Conservation (phyloP, 2,329 filamentous ascomycete genomes). For the Helminthosporium solani region DNA sequence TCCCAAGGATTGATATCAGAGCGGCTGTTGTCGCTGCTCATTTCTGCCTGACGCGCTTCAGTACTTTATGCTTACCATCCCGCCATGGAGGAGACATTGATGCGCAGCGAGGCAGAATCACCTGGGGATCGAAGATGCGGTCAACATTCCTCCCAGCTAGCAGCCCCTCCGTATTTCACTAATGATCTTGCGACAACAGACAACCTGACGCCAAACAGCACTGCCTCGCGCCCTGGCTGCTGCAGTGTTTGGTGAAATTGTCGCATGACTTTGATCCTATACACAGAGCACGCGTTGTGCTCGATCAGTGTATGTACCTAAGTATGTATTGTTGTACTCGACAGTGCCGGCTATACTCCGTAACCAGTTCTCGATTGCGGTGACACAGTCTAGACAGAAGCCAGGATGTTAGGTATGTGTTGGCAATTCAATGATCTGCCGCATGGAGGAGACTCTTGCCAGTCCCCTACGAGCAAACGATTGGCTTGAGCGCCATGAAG, state of each 20-base stretch:
- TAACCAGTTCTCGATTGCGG: no score
- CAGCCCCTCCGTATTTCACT: neutral
- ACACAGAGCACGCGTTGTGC: no score
- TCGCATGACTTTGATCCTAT: neutral
- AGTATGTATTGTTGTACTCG: no score
- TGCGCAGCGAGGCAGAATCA: constrained; percentile 29
- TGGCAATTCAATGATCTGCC: constrained; percentile 21
- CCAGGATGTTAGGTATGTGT: constrained; percentile 18
- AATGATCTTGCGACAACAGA: constrained; percentile 7
- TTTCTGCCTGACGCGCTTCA: neutral
- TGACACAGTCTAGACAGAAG: neutral
- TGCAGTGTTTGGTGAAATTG: constrained; percentile 4
- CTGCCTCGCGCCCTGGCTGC: constrained; percentile 6
- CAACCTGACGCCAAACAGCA: constrained; percentile 13
- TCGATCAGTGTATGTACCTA: no score
- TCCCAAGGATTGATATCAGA: neutral
- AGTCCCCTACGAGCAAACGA: constrained; percentile 25
- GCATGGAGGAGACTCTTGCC: constrained; percentile 14
- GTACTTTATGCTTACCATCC: neutral
- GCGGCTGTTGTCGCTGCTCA: neutral
- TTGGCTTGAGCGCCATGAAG: constrained; percentile 31
- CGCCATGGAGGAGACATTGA: constrained; percentile 4
- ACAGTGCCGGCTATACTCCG: no score
- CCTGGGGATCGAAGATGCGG: constrained; percentile 17
- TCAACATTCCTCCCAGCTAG: constrained; percentile 15